Evolutionary conservation across 768 basidiomycete species (phyloP).

Genomic region (Leccinum variicolor): DNA sequence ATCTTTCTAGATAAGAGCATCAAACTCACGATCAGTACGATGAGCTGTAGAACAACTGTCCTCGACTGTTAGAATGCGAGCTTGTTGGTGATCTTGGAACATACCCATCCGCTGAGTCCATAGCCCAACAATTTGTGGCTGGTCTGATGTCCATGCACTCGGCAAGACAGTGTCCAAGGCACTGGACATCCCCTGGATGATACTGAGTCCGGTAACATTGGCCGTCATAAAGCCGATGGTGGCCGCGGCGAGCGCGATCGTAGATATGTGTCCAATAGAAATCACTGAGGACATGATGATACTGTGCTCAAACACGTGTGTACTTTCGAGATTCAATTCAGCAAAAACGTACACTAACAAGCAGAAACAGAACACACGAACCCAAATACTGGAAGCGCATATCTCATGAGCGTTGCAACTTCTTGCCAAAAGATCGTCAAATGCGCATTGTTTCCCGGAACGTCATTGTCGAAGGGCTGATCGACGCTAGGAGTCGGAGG

Average conservation of each 20-base stretch:
- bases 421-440: constrained; percentile 5
- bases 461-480: constrained; percentile 29
- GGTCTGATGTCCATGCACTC: constrained; percentile 87
- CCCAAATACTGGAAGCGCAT: constrained; percentile 74
- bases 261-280: constrained; percentile 91
- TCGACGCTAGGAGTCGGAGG: constrained; percentile 51
- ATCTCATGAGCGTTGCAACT: constrained; percentile 50
- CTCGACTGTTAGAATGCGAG: neutral
- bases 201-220: constrained; percentile 52
- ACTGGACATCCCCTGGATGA: constrained; percentile 79
- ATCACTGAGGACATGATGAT: constrained; percentile 83
- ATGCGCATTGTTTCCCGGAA: constrained; percentile 21
- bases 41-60: constrained; percentile 17
- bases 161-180: constrained; percentile 93
- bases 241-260: constrained; percentile 82
- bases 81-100: neutral
- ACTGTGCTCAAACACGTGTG: constrained; percentile 82
- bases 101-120: constrained; percentile 89
- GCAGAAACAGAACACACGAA: constrained; percentile 32
- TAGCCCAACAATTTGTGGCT: constrained; percentile 82
- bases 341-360: neutral
- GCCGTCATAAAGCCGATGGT: constrained; percentile 74
- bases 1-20: neutral
- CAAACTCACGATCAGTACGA: constrained; percentile 51
- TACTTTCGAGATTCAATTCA: constrained; percentile 32